phyloP scores from a whole-genome alignment of 306 rosid genomes.

The Arachis hypogaea region DNA sequence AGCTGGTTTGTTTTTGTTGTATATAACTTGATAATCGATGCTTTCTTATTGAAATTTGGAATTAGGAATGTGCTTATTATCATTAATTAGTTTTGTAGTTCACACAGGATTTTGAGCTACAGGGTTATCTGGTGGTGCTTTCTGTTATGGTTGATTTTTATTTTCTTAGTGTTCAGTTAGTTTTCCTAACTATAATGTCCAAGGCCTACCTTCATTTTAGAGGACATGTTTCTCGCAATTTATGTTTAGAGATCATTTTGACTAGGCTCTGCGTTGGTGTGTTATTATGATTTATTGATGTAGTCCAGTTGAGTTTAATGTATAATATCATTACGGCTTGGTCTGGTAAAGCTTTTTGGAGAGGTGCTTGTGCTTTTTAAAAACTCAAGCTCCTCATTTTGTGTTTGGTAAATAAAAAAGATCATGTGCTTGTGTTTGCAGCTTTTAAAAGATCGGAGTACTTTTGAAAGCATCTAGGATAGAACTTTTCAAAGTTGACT shows the following conservation, averaged over 20 bases:
- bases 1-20: not conserved
- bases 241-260: not conserved
- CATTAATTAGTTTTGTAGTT: not conserved
- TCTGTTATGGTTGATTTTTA: not conserved
- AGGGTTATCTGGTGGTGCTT: not conserved
- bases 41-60: not conserved
- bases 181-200: not conserved
- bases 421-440: no score
- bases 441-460: no score
- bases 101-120: not conserved
- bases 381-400: no score
- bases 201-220: slow-evolving; percentile 23
- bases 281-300: slow-evolving; percentile 20
- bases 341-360: no score
- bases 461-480: no score
- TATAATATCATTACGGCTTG: not conserved
- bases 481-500: no score
- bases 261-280: slow-evolving; percentile 12
- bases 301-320: slow-evolving; percentile 14
- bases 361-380: no score
- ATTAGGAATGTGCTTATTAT: not conserved
- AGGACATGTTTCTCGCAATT: not conserved
- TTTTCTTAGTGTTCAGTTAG: not conserved
- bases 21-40: not conserved
- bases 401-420: no score